These are phyloP conservation scores for Escallonia herrerae DNA, from an alignment of 129 eudicot species.

Conservation along the genomic window DNA sequence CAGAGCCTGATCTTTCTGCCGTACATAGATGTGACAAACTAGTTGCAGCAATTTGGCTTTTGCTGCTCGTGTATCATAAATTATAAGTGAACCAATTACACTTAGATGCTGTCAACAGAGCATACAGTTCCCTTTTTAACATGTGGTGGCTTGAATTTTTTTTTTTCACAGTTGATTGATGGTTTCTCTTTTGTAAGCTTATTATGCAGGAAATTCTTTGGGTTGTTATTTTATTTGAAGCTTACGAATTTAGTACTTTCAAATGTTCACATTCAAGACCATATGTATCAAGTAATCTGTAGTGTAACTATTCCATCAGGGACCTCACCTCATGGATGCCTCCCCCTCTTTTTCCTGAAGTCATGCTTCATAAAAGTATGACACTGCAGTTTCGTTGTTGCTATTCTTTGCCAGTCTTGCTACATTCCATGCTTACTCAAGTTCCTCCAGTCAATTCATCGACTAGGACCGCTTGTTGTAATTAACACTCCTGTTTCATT, in stretches of 20 bases:
- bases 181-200: conserved; percentile 3
- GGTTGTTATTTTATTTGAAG: background rate
- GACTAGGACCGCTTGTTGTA: too few relatives aligned
- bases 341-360: too few relatives aligned
- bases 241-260: background rate
- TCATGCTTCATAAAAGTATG: too few relatives aligned
- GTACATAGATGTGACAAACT: conserved; percentile 15
- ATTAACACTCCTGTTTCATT: too few relatives aligned
- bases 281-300: background rate
- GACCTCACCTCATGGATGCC: too few relatives aligned
- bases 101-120: conserved; percentile 3
- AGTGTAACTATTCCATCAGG: too few relatives aligned
- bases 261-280: background rate
- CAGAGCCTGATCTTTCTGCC: conserved; percentile 26
- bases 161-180: conserved; percentile 1
- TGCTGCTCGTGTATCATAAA: conserved; percentile 31
- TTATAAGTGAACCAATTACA: conserved; percentile 7
- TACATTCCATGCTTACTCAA: too few relatives aligned
- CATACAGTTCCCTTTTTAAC: conserved; percentile 15
- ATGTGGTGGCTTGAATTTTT: conserved; percentile 13
- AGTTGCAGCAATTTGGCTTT: conserved; percentile 21
- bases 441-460: too few relatives aligned
- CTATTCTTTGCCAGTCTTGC: too few relatives aligned
- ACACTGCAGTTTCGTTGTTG: too few relatives aligned
- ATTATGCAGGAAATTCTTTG: background rate